Evolutionary conservation across 2,329 filamentous ascomycete genomes (phyloP).

Genomic region (Aspergillus sp.): DNA sequence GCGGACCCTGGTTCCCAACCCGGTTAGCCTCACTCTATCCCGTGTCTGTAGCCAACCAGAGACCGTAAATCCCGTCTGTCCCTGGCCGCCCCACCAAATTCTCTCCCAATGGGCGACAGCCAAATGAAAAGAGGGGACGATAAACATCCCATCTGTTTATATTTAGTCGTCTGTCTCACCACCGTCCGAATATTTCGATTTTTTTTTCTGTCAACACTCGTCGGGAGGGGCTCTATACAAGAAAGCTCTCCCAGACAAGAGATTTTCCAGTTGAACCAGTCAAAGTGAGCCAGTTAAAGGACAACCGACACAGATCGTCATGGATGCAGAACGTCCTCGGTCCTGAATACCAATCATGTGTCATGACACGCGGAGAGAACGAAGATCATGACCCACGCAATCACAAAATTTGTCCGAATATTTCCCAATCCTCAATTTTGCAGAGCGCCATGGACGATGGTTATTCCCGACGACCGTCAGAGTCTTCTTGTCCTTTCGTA

Average conservation of each 20-base stretch:
- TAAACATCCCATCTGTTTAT: neutral
- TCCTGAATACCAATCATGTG: no score
- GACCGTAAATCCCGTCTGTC: neutral
- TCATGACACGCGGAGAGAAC: neutral
- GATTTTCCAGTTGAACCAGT: no score
- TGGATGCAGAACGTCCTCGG: no score
- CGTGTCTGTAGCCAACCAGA: neutral
- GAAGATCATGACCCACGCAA: neutral
- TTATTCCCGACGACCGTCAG: no score
- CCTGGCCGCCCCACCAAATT: neutral
- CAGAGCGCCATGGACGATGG: neutral
- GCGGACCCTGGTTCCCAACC: neutral
- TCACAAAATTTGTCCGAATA: neutral
- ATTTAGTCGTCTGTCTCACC: neutral
- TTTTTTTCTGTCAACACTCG: no score
- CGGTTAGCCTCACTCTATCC: neutral
- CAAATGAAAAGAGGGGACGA: slow-evolving; percentile 18
- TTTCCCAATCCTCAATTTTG: neutral
- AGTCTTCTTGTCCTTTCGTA: no score
- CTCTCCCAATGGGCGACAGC: neutral
- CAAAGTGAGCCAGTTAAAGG: no score
- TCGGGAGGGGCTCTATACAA: no score
- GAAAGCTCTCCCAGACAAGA: no score
- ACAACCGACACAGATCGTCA: no score
- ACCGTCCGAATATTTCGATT: no score